These are phyloP conservation scores for Mycocentrospora acerina DNA, from an alignment of 2,329 filamentous ascomycete species.

Conservation along the genomic window DNA sequence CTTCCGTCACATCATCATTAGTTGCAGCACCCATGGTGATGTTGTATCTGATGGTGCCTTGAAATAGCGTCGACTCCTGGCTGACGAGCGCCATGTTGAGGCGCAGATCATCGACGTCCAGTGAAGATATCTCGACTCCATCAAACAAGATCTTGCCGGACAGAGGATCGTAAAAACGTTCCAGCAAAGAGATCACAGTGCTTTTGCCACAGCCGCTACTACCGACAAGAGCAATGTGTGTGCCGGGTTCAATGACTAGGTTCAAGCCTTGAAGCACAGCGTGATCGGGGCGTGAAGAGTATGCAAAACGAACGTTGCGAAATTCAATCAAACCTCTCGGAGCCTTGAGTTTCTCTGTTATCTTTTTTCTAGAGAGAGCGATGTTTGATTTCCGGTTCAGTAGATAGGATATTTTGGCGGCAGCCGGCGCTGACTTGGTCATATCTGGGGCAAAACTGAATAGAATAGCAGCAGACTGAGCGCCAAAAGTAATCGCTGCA, in stretches of 20 bases:
- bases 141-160: slow-evolving; percentile 65
- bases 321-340: slow-evolving; percentile 61
- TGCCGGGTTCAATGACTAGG: slow-evolving; percentile 53
- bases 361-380: background rate
- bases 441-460: slow-evolving; percentile 6
- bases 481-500: slow-evolving; percentile 8
- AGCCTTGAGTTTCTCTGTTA: background rate
- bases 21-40: slow-evolving; percentile 47
- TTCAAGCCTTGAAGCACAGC: slow-evolving; percentile 66
- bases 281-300: slow-evolving; percentile 80
- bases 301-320: slow-evolving; percentile 82
- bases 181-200: slow-evolving; percentile 86
- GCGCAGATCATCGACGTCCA: slow-evolving; percentile 51
- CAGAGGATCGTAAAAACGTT: slow-evolving; percentile 88
- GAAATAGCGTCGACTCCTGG: slow-evolving; percentile 50
- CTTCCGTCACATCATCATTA: slow-evolving; percentile 45
- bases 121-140: slow-evolving; percentile 62
- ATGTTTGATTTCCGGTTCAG: slow-evolving; percentile 2
- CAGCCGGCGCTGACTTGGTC: slow-evolving; percentile 3
- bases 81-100: slow-evolving; percentile 67
- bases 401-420: slow-evolving; percentile 6
- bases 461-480: slow-evolving; percentile 7
- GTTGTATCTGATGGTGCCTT: slow-evolving; percentile 51
- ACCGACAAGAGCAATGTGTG: slow-evolving; percentile 55
- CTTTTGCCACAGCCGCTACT: slow-evolving; percentile 85